Conservation (phyloP, 2,329 filamentous ascomycete genomes). For the Cladosporium cucumerinum region DNA sequence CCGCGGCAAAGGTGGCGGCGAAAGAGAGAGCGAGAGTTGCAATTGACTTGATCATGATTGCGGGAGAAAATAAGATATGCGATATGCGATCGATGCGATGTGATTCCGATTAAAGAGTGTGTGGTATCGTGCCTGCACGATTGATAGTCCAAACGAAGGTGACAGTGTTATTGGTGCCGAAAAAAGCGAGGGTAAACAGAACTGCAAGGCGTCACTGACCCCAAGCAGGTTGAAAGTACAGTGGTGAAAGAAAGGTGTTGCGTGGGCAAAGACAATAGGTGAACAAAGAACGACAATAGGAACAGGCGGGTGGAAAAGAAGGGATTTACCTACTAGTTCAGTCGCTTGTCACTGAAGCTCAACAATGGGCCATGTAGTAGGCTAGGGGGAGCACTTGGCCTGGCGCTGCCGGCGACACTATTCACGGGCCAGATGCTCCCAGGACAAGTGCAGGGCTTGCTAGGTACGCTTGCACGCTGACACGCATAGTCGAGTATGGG, state of each 20-base stretch:
- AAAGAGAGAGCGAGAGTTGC: slow-evolving; percentile 1
- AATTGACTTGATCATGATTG: slow-evolving; percentile 6
- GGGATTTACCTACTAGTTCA: neutral
- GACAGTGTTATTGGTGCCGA: neutral
- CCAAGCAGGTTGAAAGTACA: neutral
- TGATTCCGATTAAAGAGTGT: neutral
- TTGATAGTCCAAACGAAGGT: neutral
- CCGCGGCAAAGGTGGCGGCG: neutral
- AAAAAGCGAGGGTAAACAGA: slow-evolving; percentile 8
- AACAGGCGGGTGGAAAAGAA: neutral
- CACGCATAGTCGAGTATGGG: neutral
- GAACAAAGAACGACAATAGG: slow-evolving; percentile 9
- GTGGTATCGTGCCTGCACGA: slow-evolving; percentile 16
- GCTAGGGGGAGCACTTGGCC: neutral
- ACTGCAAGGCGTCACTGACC: slow-evolving; percentile 4
- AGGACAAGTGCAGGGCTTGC: neutral
- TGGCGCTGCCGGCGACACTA: neutral
- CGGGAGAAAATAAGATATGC: neutral
- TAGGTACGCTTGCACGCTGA: neutral
- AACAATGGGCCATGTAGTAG: slow-evolving; percentile 5
- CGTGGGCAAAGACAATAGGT: neutral
- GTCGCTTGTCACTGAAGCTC: neutral
- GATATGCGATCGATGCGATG: slow-evolving; percentile 6
- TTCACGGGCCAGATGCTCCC: slow-evolving; percentile 11
- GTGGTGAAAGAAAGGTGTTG: neutral